Percentiles rank a stretch among this genome's conserved stretches.
Conservation (phyloP, 805 yeast species). For the Myxozyma geophila region DNA sequence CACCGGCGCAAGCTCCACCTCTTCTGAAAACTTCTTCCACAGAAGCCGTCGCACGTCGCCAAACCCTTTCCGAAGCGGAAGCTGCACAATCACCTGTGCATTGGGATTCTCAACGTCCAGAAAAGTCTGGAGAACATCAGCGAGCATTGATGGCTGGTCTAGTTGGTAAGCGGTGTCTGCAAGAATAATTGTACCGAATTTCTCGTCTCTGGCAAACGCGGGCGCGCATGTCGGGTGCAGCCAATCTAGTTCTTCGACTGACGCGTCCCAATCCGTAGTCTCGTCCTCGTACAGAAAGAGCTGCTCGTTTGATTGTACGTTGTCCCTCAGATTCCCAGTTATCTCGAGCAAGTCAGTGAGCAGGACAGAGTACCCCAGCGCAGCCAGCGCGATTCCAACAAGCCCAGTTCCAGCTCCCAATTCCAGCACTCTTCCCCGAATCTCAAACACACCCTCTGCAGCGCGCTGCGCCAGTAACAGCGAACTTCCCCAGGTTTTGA, state of each 20-base stretch:
- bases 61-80: slow-evolving; percentile 73
- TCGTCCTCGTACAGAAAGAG: background rate
- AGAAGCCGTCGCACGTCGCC: slow-evolving; percentile 65
- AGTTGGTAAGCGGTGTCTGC: slow-evolving; percentile 91
- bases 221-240: slow-evolving; percentile 53
- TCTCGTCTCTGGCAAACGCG: slow-evolving; percentile 34
- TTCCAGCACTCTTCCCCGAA: slow-evolving; percentile 51
- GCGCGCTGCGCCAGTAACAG: slow-evolving; percentile 62
- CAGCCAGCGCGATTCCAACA: slow-evolving; percentile 71
- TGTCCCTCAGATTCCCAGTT: slow-evolving; percentile 64
- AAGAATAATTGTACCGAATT: slow-evolving; percentile 65
- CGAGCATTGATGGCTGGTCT: slow-evolving; percentile 76
- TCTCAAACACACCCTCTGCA: background rate
- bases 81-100: slow-evolving; percentile 64
- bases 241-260: slow-evolving; percentile 77
- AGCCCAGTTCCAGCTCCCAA: slow-evolving; percentile 97
- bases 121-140: slow-evolving; percentile 59
- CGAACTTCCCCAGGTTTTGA: slow-evolving; percentile 97
- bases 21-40: slow-evolving; percentile 52
- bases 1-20: slow-evolving; percentile 41
- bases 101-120: slow-evolving; percentile 42
- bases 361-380: slow-evolving; percentile 55
- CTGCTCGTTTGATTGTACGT: slow-evolving; percentile 57
- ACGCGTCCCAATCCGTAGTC: slow-evolving; percentile 28
- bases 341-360: slow-evolving; percentile 84